Evolutionary conservation across 2,329 filamentous ascomycete genomes (phyloP).

Genomic region (Pseudogymnoascus sp.): DNA sequence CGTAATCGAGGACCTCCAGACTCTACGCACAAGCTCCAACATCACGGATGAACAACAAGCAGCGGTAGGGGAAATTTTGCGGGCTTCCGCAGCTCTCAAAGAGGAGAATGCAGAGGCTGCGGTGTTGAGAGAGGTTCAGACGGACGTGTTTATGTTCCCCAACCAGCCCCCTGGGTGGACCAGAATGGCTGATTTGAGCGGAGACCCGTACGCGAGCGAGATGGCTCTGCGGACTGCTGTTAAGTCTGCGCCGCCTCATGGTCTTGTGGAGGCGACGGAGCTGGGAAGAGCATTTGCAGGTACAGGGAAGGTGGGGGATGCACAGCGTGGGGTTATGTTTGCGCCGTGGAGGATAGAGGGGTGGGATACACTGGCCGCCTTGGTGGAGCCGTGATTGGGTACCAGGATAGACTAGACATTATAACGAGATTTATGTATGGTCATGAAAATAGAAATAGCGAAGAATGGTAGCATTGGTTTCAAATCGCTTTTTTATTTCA

Average conservation of each 20-base stretch:
- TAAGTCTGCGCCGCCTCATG: constrained; percentile 63
- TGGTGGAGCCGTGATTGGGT: not conserved
- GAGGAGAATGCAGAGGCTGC: constrained; percentile 43
- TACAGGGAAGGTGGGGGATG: constrained; percentile 62
- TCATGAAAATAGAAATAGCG: not conserved
- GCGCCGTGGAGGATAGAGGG: constrained; percentile 59
- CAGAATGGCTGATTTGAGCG: constrained; percentile 54
- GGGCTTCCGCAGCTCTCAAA: constrained; percentile 58
- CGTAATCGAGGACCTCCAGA: constrained; percentile 67
- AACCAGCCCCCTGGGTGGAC: constrained; percentile 74
- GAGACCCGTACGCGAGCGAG: constrained; percentile 43
- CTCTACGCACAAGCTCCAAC: constrained; percentile 58
- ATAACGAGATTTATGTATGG: not conserved
- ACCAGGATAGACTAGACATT: not conserved
- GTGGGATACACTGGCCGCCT: constrained; percentile 21
- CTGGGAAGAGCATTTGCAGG: constrained; percentile 66
- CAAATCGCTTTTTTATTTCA: constrained; percentile 6
- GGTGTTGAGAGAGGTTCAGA: constrained; percentile 57
- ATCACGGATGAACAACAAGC: constrained; percentile 55
- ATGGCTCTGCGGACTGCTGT: constrained; percentile 77
- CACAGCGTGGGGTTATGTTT: constrained; percentile 66
- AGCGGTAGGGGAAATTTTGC: constrained; percentile 64
- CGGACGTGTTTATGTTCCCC: constrained; percentile 73
- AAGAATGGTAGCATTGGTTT: not conserved
- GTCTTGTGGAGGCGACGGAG: constrained; percentile 57